A percentile compares a stretch with the other conserved stretches of the same genome.
Evolutionary conservation across 1,284 basidiomycete genomes (phyloP).

Genomic region (Vanrija sp.): DNA sequence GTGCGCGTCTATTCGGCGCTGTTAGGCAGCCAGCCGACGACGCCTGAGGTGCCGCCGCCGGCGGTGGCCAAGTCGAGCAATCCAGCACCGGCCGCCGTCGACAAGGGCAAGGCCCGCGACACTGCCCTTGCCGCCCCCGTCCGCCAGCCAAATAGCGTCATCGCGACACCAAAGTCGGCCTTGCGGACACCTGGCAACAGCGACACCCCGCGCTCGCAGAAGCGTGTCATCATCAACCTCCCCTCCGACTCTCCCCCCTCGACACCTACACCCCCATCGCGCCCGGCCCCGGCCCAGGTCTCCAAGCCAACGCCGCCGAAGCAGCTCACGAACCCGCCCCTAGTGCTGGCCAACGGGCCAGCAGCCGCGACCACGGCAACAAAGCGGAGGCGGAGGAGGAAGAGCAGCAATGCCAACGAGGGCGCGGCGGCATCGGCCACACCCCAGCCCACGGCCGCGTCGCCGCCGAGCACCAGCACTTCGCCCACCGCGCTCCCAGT

Average conservation of each 20-base stretch:
- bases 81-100: too few species aligned
- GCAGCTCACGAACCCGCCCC: too few species aligned
- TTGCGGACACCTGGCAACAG: not conserved
- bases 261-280: not conserved
- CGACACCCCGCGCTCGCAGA: conserved; percentile 8
- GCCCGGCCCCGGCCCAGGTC: not conserved
- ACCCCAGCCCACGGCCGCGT: not conserved
- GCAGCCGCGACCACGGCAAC: too few species aligned
- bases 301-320: not conserved
- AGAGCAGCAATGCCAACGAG: not conserved
- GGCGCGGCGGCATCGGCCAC: not conserved
- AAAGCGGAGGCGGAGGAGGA: not conserved
- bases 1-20: conserved; percentile 16
- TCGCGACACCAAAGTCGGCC: conserved; percentile 7
- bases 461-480: not conserved
- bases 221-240: conserved; percentile 9
- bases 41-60: too few species aligned
- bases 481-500: not conserved
- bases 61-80: too few species aligned
- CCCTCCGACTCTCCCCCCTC: conserved; percentile 6
- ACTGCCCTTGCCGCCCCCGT: too few species aligned
- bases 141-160: too few species aligned
- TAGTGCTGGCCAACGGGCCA: too few species aligned
- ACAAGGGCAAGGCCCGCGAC: too few species aligned
- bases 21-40: conserved; percentile 4